Percentiles rank a stretch among this genome's conserved stretches.
Evolutionary conservation across 805 yeast species (phyloP).

Genomic region (Maudiozyma pseudohumilis): DNA sequence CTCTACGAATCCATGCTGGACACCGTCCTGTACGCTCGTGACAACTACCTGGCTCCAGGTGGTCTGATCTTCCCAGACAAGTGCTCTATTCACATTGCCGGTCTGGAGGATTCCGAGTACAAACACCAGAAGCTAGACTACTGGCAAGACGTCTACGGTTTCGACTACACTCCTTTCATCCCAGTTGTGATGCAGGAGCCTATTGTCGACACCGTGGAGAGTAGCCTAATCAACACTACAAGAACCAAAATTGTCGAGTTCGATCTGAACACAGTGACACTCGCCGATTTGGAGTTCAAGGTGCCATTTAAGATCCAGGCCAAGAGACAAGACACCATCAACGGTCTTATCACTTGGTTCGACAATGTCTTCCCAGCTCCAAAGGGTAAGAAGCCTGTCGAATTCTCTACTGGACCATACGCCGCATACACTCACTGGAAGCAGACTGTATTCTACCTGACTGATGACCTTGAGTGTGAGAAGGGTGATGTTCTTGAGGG

Average conservation of each 20-base stretch:
- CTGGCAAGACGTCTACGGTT: slow-evolving; percentile 97
- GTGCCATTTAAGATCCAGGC: slow-evolving; percentile 62
- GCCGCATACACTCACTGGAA: slow-evolving; percentile 97
- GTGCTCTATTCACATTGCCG: slow-evolving; percentile 81
- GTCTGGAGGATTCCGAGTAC: slow-evolving; percentile 86
- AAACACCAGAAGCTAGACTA: slow-evolving; percentile 83
- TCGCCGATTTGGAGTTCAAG: slow-evolving; percentile 72
- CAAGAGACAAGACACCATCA: slow-evolving; percentile 69
- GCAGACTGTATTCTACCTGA: slow-evolving; percentile 88
- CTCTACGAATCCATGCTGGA: slow-evolving; percentile 97
- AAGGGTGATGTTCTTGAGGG: slow-evolving; percentile 72
- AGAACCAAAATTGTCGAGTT: slow-evolving; percentile 63
- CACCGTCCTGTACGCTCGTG: slow-evolving; percentile 90
- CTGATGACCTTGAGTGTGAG: slow-evolving; percentile 66
- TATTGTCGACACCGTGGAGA: slow-evolving; percentile 88
- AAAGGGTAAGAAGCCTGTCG: slow-evolving; percentile 45
- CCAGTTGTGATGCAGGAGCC: slow-evolving; percentile 87
- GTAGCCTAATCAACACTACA: slow-evolving; percentile 64
- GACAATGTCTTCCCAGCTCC: slow-evolving; percentile 75
- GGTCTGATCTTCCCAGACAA: slow-evolving; percentile 94
- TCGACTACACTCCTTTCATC: slow-evolving; percentile 87
- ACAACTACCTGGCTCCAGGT: slow-evolving; percentile 62
- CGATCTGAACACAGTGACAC: slow-evolving; percentile 80
- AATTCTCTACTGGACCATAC: slow-evolving; percentile 90
- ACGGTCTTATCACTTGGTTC: slow-evolving; percentile 90